A percentile compares a stretch with the other conserved stretches of the same genome.
These are phyloP conservation scores for Cyanidioschyzon merolae DNA, from an alignment of 23 red algal species.

Conservation along the genomic window DNA sequence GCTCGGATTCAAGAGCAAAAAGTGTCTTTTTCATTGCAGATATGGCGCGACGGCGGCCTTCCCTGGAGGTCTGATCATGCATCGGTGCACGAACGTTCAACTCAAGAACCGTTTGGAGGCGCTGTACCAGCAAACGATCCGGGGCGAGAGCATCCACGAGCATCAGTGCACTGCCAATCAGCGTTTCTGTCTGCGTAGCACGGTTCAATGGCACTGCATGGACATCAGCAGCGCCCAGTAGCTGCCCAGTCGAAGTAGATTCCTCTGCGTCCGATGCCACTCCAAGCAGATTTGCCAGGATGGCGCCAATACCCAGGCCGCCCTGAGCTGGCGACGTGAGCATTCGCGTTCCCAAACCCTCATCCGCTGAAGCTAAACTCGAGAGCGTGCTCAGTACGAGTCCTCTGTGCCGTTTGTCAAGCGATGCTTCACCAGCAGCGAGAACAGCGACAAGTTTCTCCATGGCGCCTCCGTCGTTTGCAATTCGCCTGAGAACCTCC, in stretches of 20 bases:
- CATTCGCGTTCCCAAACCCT: constrained; percentile 2
- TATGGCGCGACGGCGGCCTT: neutral
- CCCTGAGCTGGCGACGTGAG: neutral
- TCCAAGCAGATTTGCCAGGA: neutral
- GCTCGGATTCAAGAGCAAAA: neutral
- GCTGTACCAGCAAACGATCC: neutral
- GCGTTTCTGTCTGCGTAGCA: neutral
- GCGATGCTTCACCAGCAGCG: neutral
- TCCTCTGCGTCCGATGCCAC: neutral
- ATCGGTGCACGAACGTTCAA: neutral
- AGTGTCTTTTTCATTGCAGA: constrained; percentile 10
- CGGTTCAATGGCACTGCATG: neutral
- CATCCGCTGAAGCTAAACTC: neutral
- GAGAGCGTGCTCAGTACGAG: neutral
- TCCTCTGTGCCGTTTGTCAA: neutral
- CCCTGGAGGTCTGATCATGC: neutral
- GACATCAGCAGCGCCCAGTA: neutral
- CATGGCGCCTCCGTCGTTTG: neutral
- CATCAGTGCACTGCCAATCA: neutral
- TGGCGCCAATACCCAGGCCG: neutral
- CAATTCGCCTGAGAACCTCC: neutral
- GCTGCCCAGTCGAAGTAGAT: neutral
- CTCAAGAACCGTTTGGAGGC: neutral
- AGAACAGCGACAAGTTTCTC: neutral
- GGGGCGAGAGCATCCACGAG: constrained; percentile 13